A percentile compares a stretch with the other conserved stretches of the same genome.
These are phyloP conservation scores for Rhodotorula sp. DNA, from an alignment of 1,284 basidiomycete genomes.

Conservation along the genomic window DNA sequence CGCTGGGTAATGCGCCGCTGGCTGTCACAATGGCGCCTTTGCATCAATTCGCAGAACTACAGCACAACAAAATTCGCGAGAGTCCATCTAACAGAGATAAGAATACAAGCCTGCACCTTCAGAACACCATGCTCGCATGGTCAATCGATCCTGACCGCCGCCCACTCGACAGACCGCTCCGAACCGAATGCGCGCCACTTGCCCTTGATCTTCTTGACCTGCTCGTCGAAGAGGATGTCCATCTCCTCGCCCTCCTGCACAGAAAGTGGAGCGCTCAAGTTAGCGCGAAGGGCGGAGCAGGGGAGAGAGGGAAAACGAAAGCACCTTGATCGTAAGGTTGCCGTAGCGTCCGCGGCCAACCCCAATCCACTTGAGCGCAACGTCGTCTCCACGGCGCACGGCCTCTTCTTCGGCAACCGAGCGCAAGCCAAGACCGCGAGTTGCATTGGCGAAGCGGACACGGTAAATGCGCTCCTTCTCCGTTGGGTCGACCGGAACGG, in stretches of 20 bases:
- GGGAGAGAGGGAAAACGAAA: not conserved
- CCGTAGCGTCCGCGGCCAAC: slow-evolving; percentile 24
- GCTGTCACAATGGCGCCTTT: too few relatives aligned
- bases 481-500: not conserved
- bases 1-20: too few relatives aligned
- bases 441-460: slow-evolving; percentile 30
- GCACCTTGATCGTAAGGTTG: slow-evolving; percentile 13
- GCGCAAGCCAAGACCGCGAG: slow-evolving; percentile 27
- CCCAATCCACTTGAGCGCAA: slow-evolving; percentile 25
- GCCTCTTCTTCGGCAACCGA: slow-evolving; percentile 30
- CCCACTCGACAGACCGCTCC: slow-evolving; percentile 18
- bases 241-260: slow-evolving; percentile 15
- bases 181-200: slow-evolving; percentile 22
- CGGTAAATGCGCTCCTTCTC: slow-evolving; percentile 14
- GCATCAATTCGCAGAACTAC: not conserved
- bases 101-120: too few relatives aligned
- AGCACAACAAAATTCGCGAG: not conserved
- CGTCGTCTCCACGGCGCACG: slow-evolving; percentile 12
- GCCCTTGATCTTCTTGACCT: slow-evolving; percentile 28
- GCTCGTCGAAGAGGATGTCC: slow-evolving; percentile 21
- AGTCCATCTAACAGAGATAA: not conserved
- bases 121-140: too few relatives aligned
- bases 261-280: not conserved
- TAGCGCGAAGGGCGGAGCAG: not conserved
- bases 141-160: slow-evolving; percentile 20